These are phyloP conservation scores for Rubia tinctorum DNA, from an alignment of 305 asterid genomes.

Conservation along the genomic window DNA sequence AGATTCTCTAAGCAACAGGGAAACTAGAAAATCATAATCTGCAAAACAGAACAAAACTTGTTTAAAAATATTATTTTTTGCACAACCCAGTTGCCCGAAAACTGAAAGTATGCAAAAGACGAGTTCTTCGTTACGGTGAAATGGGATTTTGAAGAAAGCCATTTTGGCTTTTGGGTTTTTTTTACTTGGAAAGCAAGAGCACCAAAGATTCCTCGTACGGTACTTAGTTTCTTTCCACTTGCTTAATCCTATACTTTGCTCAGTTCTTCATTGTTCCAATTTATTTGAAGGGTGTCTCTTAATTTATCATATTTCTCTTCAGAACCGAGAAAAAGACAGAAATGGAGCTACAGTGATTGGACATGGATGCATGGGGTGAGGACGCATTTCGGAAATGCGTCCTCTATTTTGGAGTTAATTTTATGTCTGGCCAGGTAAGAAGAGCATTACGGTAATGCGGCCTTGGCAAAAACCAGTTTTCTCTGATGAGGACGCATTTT, in stretches of 20 bases:
- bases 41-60: not conserved
- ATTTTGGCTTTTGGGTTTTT: not conserved
- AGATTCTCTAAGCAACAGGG: not conserved
- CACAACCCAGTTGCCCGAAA: not conserved
- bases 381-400: no score
- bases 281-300: not conserved
- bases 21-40: not conserved
- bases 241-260: not conserved
- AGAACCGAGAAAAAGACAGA: no score
- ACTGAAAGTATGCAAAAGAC: not conserved
- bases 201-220: not conserved
- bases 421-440: no score
- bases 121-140: not conserved
- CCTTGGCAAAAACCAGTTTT: no score
- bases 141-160: not conserved
- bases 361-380: no score
- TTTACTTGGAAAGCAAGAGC: slow-evolving; percentile 1
- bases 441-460: no score
- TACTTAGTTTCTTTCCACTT: not conserved
- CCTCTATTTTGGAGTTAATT: no score
- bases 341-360: no score
- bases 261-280: not conserved
- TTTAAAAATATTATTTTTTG: not conserved
- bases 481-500: no score
- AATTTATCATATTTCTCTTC: not conserved